A percentile compares a stretch with the other conserved stretches of the same genome.
Evolutionary conservation across 495 filamentous ascomycete species (phyloP).

Genomic region (Endocarpon pusillum): DNA sequence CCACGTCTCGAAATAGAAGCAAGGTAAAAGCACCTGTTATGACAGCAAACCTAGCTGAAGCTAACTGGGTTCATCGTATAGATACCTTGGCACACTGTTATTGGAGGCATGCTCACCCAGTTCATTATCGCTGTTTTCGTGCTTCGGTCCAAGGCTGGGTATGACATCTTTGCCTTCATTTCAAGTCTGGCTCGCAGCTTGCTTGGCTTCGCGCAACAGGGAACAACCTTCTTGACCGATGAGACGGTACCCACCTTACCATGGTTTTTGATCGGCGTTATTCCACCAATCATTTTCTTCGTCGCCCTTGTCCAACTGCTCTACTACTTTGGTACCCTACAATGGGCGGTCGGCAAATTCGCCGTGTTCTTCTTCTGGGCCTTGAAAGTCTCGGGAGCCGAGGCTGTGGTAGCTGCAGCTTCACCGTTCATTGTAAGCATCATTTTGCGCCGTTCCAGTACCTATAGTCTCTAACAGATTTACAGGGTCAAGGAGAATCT

Average conservation of each 20-base stretch:
- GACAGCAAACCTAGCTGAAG: too few species aligned
- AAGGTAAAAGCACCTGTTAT: constrained; percentile 58
- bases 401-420: constrained; percentile 83
- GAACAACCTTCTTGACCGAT: constrained; percentile 53
- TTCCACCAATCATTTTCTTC: constrained; percentile 87
- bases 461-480: too few species aligned
- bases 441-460: too few species aligned
- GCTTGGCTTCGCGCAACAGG: constrained; percentile 50
- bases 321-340: constrained; percentile 59
- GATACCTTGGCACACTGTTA: constrained; percentile 54
- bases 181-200: constrained; percentile 50
- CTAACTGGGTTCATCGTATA: too few species aligned
- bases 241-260: constrained; percentile 18
- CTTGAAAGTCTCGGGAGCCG: constrained; percentile 79
- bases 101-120: constrained; percentile 73
- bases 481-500: constrained; percentile 85
- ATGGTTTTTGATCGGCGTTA: constrained; percentile 57
- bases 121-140: constrained; percentile 83
- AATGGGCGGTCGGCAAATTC: constrained; percentile 78
- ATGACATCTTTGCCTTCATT: constrained; percentile 81
- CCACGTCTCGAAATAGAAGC: constrained; percentile 52
- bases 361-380: constrained; percentile 82
- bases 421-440: constrained; percentile 89
- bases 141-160: constrained; percentile 54
- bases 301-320: constrained; percentile 68